A percentile compares a stretch with the other conserved stretches of the same genome.
phyloP scores from a whole-genome alignment of 2,329 filamentous ascomycete genomes.

The Septoria petroselini region DNA sequence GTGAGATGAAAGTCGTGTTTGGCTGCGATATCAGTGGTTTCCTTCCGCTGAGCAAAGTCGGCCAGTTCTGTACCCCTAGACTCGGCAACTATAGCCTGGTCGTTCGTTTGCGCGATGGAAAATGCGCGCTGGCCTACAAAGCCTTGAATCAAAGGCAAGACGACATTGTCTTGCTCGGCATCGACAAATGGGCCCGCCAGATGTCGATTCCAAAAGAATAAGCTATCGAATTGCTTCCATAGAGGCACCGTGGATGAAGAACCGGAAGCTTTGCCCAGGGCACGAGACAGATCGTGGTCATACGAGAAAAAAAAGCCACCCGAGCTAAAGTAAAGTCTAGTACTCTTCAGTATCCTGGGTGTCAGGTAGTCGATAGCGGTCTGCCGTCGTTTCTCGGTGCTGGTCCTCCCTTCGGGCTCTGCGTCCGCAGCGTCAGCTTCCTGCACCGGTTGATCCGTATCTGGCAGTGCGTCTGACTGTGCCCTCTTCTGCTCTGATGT shows the following conservation, averaged over 20 bases:
- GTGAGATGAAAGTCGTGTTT: slow-evolving; percentile 69
- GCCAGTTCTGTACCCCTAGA: slow-evolving; percentile 19
- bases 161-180: slow-evolving; percentile 65
- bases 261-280: slow-evolving; percentile 45
- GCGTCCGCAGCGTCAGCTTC: slow-evolving; percentile 7
- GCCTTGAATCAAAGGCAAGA: slow-evolving; percentile 84
- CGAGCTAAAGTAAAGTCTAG: slow-evolving; percentile 77
- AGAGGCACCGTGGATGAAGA: slow-evolving; percentile 56
- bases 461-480: slow-evolving; percentile 33
- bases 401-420: slow-evolving; percentile 4
- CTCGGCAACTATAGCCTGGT: slow-evolving; percentile 32
- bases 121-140: slow-evolving; percentile 88
- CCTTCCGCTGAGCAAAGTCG: slow-evolving; percentile 11
- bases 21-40: neutral
- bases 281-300: slow-evolving; percentile 83
- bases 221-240: slow-evolving; percentile 64
- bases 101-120: slow-evolving; percentile 41
- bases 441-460: slow-evolving; percentile 24
- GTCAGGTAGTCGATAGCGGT: slow-evolving; percentile 52
- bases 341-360: slow-evolving; percentile 79
- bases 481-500: slow-evolving; percentile 38
- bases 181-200: slow-evolving; percentile 71
- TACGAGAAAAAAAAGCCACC: slow-evolving; percentile 94
- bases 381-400: slow-evolving; percentile 5
- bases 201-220: slow-evolving; percentile 87